A percentile compares a stretch with the other conserved stretches of the same genome.
These are phyloP conservation scores for Rhizopogon salebrosus DNA, from an alignment of 768 basidiomycete species.

Conservation along the genomic window DNA sequence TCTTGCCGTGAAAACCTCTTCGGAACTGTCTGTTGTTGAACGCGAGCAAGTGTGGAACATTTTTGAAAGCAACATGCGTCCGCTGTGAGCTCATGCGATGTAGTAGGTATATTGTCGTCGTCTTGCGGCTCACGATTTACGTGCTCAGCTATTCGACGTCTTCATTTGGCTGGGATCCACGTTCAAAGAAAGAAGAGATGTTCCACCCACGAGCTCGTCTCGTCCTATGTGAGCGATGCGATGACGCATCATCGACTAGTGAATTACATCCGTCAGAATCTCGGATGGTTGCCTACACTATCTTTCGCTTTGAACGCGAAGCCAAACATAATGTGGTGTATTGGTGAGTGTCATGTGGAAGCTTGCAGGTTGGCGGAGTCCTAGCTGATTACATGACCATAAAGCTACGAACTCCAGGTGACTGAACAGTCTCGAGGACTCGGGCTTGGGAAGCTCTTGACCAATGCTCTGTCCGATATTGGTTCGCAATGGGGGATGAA, in stretches of 20 bases:
- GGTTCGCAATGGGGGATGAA: conserved; percentile 52
- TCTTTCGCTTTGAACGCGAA: conserved; percentile 76
- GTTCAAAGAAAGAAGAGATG: conserved; percentile 51
- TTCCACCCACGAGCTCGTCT: conserved; percentile 60
- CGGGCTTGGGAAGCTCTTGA: conserved; percentile 57
- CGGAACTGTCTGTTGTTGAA: conserved; percentile 30
- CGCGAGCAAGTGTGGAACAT: conserved; percentile 45
- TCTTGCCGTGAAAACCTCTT: conserved; percentile 19
- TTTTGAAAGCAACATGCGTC: conserved; percentile 56
- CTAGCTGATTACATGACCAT: neutral
- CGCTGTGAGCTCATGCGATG: conserved; percentile 24
- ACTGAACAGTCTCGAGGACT: conserved; percentile 33
- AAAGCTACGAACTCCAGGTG: conserved; percentile 79
- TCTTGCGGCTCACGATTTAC: neutral
- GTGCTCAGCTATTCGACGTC: conserved; percentile 49
- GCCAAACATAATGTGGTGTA: conserved; percentile 57
- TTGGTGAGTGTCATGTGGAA: conserved; percentile 42
- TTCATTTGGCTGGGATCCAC: conserved; percentile 63
- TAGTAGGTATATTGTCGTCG: neutral
- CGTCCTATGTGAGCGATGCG: conserved; percentile 34
- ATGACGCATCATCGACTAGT: conserved; percentile 2
- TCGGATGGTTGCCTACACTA: conserved; percentile 35
- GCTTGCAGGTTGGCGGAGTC: neutral
- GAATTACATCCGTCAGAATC: conserved; percentile 13
- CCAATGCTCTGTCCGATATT: conserved; percentile 45